phyloP scores from a whole-genome alignment of 2,329 filamentous ascomycete genomes.

The Trichoderma sp. region DNA sequence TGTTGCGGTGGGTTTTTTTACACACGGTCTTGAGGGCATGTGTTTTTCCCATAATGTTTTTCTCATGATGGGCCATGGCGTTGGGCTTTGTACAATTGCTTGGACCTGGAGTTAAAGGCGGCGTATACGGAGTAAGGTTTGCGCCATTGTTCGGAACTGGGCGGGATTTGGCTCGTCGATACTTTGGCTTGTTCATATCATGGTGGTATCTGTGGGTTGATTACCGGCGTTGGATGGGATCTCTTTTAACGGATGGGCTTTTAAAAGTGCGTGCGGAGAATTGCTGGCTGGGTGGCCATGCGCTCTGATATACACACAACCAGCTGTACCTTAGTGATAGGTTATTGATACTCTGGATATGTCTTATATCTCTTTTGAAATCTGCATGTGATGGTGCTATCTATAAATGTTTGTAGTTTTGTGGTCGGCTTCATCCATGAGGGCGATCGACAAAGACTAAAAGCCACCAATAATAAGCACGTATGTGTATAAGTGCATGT shows the following conservation, averaged over 20 bases:
- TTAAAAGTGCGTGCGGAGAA: neutral
- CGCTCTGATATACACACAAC: neutral
- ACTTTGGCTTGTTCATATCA: neutral
- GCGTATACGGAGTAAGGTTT: neutral
- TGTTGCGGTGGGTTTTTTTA: neutral
- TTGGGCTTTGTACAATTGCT: neutral
- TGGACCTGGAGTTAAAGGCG: neutral
- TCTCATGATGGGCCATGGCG: too few species aligned
- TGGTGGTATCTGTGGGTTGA: neutral
- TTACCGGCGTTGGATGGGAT: neutral
- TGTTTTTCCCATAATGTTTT: neutral
- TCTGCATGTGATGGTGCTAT: neutral
- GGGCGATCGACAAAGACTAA: neutral
- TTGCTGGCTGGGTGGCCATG: neutral
- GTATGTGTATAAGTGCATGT: neutral
- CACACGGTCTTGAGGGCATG: neutral
- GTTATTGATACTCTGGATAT: neutral
- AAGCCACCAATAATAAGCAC: neutral
- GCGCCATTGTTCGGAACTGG: neutral
- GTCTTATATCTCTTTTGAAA: neutral
- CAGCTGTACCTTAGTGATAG: neutral
- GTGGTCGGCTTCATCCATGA: neutral
- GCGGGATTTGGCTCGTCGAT: neutral
- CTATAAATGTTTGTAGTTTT: neutral
- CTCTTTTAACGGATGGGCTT: neutral